These are phyloP conservation scores for Aspergillus ochraceoroseus DNA, from an alignment of 2,329 filamentous ascomycete species.

Conservation along the genomic window DNA sequence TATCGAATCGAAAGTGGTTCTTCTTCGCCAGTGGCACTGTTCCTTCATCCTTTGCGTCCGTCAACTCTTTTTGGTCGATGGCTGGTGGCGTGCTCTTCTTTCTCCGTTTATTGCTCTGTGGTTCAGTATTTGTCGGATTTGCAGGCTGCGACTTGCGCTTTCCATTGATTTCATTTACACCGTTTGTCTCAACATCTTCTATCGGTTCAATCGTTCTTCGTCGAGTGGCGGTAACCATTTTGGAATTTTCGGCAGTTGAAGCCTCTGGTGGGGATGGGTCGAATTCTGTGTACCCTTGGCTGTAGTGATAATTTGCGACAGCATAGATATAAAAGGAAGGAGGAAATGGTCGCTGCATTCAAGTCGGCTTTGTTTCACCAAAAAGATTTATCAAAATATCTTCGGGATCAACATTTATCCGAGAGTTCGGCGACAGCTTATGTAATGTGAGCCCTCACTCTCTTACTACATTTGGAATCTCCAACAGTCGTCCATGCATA, in stretches of 20 bases:
- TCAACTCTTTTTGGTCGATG: slow-evolving; percentile 15
- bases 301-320: slow-evolving; percentile 40
- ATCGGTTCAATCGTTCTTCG: slow-evolving; percentile 23
- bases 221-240: slow-evolving; percentile 37
- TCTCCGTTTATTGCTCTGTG: slow-evolving; percentile 33
- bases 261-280: slow-evolving; percentile 16
- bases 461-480: no score
- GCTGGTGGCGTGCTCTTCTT: slow-evolving; percentile 27
- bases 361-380: neutral
- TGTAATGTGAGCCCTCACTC: no score
- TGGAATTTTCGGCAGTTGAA: slow-evolving; percentile 18
- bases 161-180: slow-evolving; percentile 20
- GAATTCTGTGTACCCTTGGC: slow-evolving; percentile 40
- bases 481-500: no score
- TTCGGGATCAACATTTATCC: slow-evolving; percentile 10
- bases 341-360: neutral
- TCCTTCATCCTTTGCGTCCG: slow-evolving; percentile 17
- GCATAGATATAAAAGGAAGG: slow-evolving; percentile 33
- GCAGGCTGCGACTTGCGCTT: slow-evolving; percentile 33
- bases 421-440: neutral
- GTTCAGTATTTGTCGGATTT: slow-evolving; percentile 22
- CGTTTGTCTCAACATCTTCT: slow-evolving; percentile 17
- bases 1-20: slow-evolving; percentile 40
- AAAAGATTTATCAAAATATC: slow-evolving; percentile 14
- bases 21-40: slow-evolving; percentile 18